Evolutionary conservation across 2,329 filamentous ascomycete genomes (phyloP).

Genomic region (Fusarium sp.): DNA sequence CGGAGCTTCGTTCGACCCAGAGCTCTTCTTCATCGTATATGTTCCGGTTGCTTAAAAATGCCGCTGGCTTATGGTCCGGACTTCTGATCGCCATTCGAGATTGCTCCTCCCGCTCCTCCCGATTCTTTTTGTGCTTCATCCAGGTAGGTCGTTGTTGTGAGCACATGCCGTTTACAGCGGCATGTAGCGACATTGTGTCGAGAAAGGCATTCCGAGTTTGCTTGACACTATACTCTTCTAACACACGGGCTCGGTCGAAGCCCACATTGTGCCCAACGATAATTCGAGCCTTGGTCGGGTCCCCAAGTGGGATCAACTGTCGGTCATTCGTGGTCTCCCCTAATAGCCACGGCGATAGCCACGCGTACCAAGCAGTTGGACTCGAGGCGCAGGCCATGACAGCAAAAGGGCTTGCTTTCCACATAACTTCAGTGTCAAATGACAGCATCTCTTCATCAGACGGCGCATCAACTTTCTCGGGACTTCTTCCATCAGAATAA

Average conservation of each 20-base stretch:
- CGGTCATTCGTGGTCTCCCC: slow-evolving; percentile 80
- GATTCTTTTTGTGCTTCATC: slow-evolving; percentile 95
- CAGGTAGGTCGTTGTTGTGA: slow-evolving; percentile 95
- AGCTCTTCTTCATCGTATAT: slow-evolving; percentile 92
- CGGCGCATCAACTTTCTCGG: slow-evolving; percentile 77
- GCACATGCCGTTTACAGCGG: slow-evolving; percentile 99
- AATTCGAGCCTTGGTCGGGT: slow-evolving; percentile 77
- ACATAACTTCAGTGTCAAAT: slow-evolving; percentile 98
- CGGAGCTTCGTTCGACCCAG: slow-evolving; percentile 93
- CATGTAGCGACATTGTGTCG: slow-evolving; percentile 98
- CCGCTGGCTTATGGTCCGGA: slow-evolving; percentile 75
- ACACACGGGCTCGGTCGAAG: slow-evolving; percentile 88
- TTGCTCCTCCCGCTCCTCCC: slow-evolving; percentile 87
- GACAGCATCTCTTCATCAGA: slow-evolving; percentile 86
- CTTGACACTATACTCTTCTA: slow-evolving; percentile 87
- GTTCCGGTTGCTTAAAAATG: slow-evolving; percentile 74
- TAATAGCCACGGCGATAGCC: slow-evolving; percentile 95
- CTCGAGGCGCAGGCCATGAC: slow-evolving; percentile 97
- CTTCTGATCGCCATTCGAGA: slow-evolving; percentile 78
- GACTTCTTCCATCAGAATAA: slow-evolving; percentile 73
- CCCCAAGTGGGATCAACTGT: slow-evolving; percentile 88
- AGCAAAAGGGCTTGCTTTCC: slow-evolving; percentile 89
- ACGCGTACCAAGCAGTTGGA: slow-evolving; percentile 93
- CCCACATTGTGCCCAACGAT: slow-evolving; percentile 96
- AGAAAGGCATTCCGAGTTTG: slow-evolving; percentile 89